Evolutionary conservation across 1,284 basidiomycete genomes (phyloP).

Genomic region (Boletus subluridellus): DNA sequence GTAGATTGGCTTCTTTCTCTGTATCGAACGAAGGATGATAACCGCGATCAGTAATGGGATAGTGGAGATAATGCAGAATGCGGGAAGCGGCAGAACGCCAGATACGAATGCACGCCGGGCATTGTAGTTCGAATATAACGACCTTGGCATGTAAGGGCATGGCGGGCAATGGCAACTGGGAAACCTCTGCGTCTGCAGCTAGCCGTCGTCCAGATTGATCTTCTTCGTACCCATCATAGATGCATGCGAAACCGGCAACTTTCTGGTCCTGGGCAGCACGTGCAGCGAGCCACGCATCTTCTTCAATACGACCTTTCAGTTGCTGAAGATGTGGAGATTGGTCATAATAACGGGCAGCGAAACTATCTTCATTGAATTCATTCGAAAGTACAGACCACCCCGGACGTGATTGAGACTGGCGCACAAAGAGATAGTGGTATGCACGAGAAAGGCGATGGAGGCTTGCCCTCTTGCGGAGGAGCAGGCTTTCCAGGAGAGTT

Average conservation of each 20-base stretch:
- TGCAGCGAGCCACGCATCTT: not conserved
- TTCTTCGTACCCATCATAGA: not conserved
- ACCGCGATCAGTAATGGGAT: too few species aligned
- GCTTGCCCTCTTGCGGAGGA: slow-evolving; percentile 33
- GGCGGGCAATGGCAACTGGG: not conserved
- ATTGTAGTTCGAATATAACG: slow-evolving; percentile 7
- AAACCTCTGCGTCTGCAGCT: too few species aligned
- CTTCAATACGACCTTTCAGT: not conserved
- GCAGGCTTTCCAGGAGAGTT: slow-evolving; percentile 37
- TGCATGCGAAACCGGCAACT: too few species aligned
- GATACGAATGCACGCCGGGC: not conserved
- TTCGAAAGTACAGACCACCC: slow-evolving; percentile 12
- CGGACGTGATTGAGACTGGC: slow-evolving; percentile 20
- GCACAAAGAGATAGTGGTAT: slow-evolving; percentile 29
- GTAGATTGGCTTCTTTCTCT: not conserved
- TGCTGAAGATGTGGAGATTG: too few species aligned
- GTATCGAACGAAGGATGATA: not conserved
- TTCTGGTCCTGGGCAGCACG: not conserved
- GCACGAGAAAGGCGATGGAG: too few species aligned
- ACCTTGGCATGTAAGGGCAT: not conserved
- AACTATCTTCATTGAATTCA: slow-evolving; percentile 16
- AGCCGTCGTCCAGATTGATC: not conserved
- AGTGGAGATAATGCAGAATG: too few species aligned
- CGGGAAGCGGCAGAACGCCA: too few species aligned
- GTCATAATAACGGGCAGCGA: slow-evolving; percentile 7